These are phyloP conservation scores for Phyllosticta ampelicida DNA, from an alignment of 2,329 filamentous ascomycete genomes.

Conservation along the genomic window DNA sequence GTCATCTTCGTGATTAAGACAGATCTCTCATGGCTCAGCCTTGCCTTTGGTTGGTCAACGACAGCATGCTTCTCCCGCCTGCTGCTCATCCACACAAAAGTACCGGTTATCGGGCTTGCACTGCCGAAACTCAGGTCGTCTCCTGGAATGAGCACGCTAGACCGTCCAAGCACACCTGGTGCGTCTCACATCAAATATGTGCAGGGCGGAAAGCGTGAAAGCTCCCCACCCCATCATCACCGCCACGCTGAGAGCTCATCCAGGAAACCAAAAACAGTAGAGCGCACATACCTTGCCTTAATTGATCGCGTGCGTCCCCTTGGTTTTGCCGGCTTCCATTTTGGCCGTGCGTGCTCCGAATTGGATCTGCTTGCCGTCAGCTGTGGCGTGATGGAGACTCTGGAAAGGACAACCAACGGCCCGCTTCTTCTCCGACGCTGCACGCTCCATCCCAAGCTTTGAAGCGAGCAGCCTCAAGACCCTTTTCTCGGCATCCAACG, in stretches of 20 bases:
- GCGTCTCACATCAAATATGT: neutral
- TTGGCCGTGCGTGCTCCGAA: constrained; percentile 35
- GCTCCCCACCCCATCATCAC: constrained; percentile 10
- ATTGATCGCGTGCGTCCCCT: constrained; percentile 35
- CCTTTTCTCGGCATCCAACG: constrained; percentile 47
- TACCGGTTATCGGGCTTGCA: constrained; percentile 3
- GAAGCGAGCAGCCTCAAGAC: constrained; percentile 67
- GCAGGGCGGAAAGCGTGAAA: neutral
- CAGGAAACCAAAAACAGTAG: neutral
- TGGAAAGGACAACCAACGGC: constrained; percentile 47
- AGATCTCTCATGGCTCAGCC: constrained; percentile 11
- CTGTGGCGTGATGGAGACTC: neutral
- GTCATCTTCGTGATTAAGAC: neutral
- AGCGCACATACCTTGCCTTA: constrained; percentile 19
- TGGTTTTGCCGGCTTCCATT: constrained; percentile 39
- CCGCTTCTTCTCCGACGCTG: constrained; percentile 83
- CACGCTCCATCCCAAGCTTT: constrained; percentile 57
- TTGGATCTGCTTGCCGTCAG: constrained; percentile 26
- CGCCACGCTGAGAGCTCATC: constrained; percentile 5
- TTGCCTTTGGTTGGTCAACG: constrained; percentile 12
- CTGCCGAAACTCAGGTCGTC: neutral
- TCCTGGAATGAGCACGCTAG: neutral
- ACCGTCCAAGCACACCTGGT: neutral
- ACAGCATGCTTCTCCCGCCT: constrained; percentile 7
- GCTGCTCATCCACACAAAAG: constrained; percentile 1